A percentile compares a stretch with the other conserved stretches of the same genome.
These are phyloP conservation scores for Gleditsia sinensis DNA, from an alignment of 306 rosid species.

Conservation along the genomic window DNA sequence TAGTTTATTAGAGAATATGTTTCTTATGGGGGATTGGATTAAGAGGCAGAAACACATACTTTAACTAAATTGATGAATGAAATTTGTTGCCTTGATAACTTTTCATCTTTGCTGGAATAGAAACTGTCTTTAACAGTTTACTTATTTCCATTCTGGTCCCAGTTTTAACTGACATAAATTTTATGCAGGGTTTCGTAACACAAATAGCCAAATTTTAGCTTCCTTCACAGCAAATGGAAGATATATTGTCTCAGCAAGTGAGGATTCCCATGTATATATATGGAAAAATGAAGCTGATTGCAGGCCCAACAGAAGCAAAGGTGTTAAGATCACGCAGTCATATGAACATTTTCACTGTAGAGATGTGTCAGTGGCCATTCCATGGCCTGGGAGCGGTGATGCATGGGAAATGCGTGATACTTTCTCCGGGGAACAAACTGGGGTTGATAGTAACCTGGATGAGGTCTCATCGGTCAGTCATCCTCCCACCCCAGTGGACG, in stretches of 20 bases:
- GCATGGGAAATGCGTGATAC: constrained; percentile 64
- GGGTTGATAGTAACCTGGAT: constrained; percentile 53
- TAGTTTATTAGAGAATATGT: neutral
- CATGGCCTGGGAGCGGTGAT: constrained; percentile 91
- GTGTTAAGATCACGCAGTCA: constrained; percentile 66
- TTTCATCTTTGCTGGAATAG: constrained; percentile 17
- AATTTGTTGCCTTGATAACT: neutral
- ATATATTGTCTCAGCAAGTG: constrained; percentile 88
- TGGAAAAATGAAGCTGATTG: constrained; percentile 96
- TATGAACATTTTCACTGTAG: constrained; percentile 95
- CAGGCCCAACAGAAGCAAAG: constrained; percentile 81
- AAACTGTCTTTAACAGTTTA: constrained; percentile 22
- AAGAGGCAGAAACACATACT: neutral
- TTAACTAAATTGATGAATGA: neutral
- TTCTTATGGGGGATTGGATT: neutral
- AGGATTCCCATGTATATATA: constrained; percentile 88
- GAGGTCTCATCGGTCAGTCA: constrained; percentile 73
- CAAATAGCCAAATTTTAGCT: constrained; percentile 88
- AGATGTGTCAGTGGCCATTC: constrained; percentile 85
- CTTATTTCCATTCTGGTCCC: constrained; percentile 26
- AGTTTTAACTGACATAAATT: constrained; percentile 30
- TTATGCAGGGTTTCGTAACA: constrained; percentile 82
- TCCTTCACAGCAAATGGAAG: constrained; percentile 79
- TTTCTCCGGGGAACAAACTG: constrained; percentile 50
- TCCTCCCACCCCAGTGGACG: constrained; percentile 98